Base-by-base conservation (phyloP, 768 basidiomycete species). In the Mycena olivaceomarginata region DNA sequence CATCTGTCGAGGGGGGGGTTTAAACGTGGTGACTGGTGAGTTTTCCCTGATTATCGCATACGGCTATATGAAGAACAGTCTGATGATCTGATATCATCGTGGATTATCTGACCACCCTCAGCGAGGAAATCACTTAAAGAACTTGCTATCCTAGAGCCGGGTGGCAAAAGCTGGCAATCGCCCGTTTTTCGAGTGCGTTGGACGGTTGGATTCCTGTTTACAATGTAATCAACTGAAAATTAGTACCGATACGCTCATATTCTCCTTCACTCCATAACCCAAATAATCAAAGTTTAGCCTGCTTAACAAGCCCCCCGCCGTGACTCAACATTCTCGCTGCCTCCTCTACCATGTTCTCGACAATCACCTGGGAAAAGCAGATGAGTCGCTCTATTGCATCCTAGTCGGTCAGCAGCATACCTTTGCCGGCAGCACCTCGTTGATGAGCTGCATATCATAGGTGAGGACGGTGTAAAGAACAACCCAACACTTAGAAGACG, bases 371-470 rank as follows among this genome's bases (percentile, higher is more conserved):
- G 12, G 4, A 39, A 10, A 8, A 31, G 31, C 20, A 53, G 15
- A 18, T 48, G 13, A 48, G 48, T 18, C 18, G 48, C 48, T 31
- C 48, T 18, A 53, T 53, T 11, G 41, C n/a, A 48, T 4, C 13
- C 9, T 16, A 20, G 5, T 43, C 39, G 16, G n/a, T 62, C 16
- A 20, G 16, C 11, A 12, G 39, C 25, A 31, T 51, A 60, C 68
- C 56, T 75, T 76, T 11, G 75, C 75, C 2, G 75, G 75, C 2
- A 76, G 25, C 15, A 76, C 70, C 39, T 72, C 75, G 45, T 67
- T 64, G 25, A 76, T 76, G 48, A 76, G 70, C 75, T 76, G 57
- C 6, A 1, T 31, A 43, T 15, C 16, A 9, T 6, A 43, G 4
- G 20, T 51, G 48, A 53, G 41, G 37, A 60, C 20, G 25, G 31